phyloP scores from a whole-genome alignment of 2,329 filamentous ascomycete species.

The Didymella glomerata region DNA sequence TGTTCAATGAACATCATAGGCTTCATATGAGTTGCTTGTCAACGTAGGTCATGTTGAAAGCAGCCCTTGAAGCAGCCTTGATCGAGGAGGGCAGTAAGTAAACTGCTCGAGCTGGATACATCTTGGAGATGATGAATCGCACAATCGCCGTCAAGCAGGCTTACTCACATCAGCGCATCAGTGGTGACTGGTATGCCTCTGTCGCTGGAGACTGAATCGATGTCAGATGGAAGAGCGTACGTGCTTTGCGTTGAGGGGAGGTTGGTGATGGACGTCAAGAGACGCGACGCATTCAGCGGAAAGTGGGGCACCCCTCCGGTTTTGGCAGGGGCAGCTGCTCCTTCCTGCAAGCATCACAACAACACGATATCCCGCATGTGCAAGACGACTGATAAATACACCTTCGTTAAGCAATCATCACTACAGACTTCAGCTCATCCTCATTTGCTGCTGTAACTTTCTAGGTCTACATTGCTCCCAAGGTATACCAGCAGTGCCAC shows the following conservation, averaged over 20 bases:
- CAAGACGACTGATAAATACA: not conserved
- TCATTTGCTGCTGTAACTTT: too few relatives aligned
- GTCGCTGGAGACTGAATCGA: not conserved
- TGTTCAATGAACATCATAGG: not conserved
- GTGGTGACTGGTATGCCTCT: not conserved
- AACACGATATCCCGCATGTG: not conserved
- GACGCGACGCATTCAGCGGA: slow-evolving; percentile 1
- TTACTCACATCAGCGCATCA: not conserved
- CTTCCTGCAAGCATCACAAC: not conserved
- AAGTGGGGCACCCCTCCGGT: not conserved
- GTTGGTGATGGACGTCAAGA: not conserved
- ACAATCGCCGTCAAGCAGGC: not conserved
- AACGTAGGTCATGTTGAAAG: not conserved
- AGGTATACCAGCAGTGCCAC: too few relatives aligned
- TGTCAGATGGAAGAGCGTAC: not conserved
- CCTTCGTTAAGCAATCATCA: not conserved
- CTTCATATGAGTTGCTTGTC: not conserved
- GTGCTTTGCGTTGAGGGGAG: not conserved
- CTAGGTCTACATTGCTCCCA: too few relatives aligned
- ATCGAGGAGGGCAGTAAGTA: not conserved
- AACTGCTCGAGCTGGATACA: not conserved
- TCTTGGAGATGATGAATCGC: not conserved
- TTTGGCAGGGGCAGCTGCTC: not conserved
- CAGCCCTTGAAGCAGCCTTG: not conserved
- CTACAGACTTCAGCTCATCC: too few relatives aligned